Base-by-base conservation (phyloP, 192 early-diverging fungal genomes). In the Entomortierella lignicola region DNA sequence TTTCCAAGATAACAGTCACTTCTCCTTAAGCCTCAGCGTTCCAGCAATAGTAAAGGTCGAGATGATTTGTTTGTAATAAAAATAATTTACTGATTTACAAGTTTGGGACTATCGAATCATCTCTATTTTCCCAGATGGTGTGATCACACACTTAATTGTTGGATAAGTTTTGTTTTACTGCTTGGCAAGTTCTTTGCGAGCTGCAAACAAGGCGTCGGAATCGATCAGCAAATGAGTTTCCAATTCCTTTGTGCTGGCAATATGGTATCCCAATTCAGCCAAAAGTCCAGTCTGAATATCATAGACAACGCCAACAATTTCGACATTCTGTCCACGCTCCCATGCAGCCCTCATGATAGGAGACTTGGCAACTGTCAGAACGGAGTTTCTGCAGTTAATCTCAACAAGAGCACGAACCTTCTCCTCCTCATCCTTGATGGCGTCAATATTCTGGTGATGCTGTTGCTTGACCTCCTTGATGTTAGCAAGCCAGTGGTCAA, bases 401-500 rank as follows among this genome's bases (percentile, higher is more conserved):
- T 93, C 90, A 20, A 89, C 85, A 31, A 92, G 65, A 20, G 81
- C 82, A 29, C 88, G 85, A 26, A 65, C 81, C 30, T 80, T 75
- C 26, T 83, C 83, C 20, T 77, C 57, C 48, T 85, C 67, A 29
- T 73, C 73, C 47, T 82, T 32, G 31, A 81, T 72, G 31, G 26
- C 21, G 13, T 85, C 71, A 1, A 88, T 25, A 43, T 84, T 77
- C 12, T 42, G 31, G 21, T 59, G 63, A 34, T 79, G 75, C 23
- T 87, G 79, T 56, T 85, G 44, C 62, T 93, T 92, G 42, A 96
- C 84, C 67, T 94, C 94, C 82, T 94, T 92, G 80, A 98, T 93
- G 71, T 89, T 87, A 12, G 88, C 83, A 32, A 98, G 85, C 97
- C 97, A 98, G 84, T 94, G 92, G 73, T 98, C 94, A 29, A 98